Base-by-base conservation (phyloP, 2,329 filamentous ascomycete species). In the Nigrograna mackinnonii region DNA sequence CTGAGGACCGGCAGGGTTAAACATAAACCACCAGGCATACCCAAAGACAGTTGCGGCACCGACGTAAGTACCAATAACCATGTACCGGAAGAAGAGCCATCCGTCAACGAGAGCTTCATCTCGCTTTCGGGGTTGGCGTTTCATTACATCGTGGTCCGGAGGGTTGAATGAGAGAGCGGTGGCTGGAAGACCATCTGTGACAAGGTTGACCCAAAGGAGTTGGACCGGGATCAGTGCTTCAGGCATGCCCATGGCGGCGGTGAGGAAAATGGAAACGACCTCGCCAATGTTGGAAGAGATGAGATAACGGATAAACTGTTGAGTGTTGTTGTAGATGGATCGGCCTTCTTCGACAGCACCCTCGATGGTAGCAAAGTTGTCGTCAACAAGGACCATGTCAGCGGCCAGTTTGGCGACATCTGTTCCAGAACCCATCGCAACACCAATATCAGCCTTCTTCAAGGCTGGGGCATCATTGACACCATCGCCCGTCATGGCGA, bases 11-110 rank as follows among this genome's bases (percentile, higher is more conserved):
- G 85, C 83, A 6, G 84, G 74, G 75, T 97, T 92, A 78, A 87
- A 96, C 87, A 99, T 91, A 78, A 97, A 99, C 89, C 91, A 99
- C 94, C 94, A 99, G n/a, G 90, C 92, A 66, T 99, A 99, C 34
- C 95, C 94, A 62, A 87, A 91, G 16, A 99, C 95, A 3, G 94
- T 99, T 40, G 94, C 94, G 30, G 90, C 78, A 65, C 94, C 94
- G 44, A 99, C 94, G 53, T 99, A 99, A 6, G 84, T 90, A 48
- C 94, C 94, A 58, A 99, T 94, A 37, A 97, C 85, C 77, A 99
- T 84, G 72, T 99, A 99, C 39, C 94, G 85, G 80, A 97, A 91
- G 77, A 99, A 96, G 28, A 99, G 76, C 94, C 94, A 99, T 46
- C 91, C 91, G 33, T 89, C 86, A 39, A 99, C 92, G 37, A 99